Conservation (phyloP, 2,329 filamentous ascomycete genomes). For the Graphilbum ipis-grandicollis region DNA sequence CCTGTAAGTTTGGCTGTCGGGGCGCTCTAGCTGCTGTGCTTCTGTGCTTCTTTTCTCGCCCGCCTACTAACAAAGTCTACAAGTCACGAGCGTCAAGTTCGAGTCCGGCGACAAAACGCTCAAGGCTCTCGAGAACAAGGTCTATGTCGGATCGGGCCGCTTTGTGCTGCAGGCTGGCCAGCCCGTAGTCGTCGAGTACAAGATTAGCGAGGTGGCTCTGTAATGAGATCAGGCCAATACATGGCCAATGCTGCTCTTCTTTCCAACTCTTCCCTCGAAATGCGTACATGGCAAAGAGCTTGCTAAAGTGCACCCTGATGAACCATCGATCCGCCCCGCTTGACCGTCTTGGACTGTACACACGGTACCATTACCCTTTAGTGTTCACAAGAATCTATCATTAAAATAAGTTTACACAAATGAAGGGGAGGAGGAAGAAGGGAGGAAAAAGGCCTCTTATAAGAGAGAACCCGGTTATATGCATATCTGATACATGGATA, state of each 20-base stretch:
- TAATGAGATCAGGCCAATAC: no score
- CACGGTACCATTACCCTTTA: constrained; percentile 94
- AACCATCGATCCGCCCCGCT: constrained; percentile 88
- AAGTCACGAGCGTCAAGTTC: constrained; percentile 20
- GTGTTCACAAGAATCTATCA: constrained; percentile 85
- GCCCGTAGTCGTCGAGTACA: constrained; percentile 23
- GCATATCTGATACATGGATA: no score
- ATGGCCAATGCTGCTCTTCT: no score
- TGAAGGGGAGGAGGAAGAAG: constrained; percentile 51
- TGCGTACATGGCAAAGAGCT: no score
- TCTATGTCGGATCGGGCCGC: constrained; percentile 22
- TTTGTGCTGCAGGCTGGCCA: constrained; percentile 23
- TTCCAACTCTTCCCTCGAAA: no score
- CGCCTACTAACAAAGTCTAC: no score
- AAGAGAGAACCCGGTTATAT: no score
- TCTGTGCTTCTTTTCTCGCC: not conserved
- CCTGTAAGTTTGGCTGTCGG: constrained; percentile 14
- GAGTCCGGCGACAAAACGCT: constrained; percentile 19
- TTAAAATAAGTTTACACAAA: constrained; percentile 56
- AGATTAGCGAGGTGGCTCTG: constrained; percentile 22
- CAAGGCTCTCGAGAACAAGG: constrained; percentile 19
- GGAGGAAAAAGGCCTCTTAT: no score
- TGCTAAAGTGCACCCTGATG: no score
- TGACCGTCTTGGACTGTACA: constrained; percentile 80
- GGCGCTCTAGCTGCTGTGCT: not conserved